These are phyloP conservation scores for Geopyxis carbonaria DNA, from an alignment of 495 filamentous ascomycete species.

Conservation along the genomic window DNA sequence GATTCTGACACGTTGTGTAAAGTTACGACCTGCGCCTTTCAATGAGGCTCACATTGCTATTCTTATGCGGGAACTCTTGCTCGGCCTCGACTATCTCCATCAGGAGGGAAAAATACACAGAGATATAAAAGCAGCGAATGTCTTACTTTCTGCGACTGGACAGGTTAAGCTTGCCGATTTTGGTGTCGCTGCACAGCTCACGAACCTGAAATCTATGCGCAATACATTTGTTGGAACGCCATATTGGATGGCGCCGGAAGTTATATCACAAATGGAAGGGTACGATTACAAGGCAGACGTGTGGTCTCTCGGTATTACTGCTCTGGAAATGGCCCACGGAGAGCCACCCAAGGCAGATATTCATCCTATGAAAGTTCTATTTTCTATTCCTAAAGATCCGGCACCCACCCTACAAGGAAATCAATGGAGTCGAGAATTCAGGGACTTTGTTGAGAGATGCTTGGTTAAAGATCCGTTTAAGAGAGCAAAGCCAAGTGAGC, in stretches of 20 bases:
- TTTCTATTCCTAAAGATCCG: constrained; percentile 89
- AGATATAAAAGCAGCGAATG: constrained; percentile 94
- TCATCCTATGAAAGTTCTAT: constrained; percentile 97
- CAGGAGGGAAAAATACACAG: constrained; percentile 87
- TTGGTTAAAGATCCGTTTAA: constrained; percentile 74
- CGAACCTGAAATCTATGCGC: constrained; percentile 98
- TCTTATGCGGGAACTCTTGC: constrained; percentile 73
- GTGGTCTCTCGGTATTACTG: constrained; percentile 97
- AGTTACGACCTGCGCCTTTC: constrained; percentile 79
- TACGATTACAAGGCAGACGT: constrained; percentile 99
- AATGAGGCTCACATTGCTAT: constrained; percentile 88
- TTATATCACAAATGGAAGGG: constrained; percentile 83
- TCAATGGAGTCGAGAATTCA: constrained; percentile 67
- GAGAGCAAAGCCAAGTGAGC: constrained; percentile 68
- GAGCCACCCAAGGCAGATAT: constrained; percentile 94
- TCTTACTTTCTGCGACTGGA: constrained; percentile 69
- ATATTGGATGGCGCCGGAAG: constrained; percentile 99
- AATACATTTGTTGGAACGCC: constrained; percentile 98
- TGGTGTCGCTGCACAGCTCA: constrained; percentile 91
- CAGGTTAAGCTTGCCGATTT: constrained; percentile 97
- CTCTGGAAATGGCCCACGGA: constrained; percentile 78
- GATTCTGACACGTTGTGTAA: background rate
- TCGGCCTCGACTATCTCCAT: constrained; percentile 85
- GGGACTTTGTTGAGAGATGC: constrained; percentile 83
- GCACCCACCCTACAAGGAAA: constrained; percentile 68